Percentiles rank a stretch among this genome's conserved stretches.
phyloP scores from a whole-genome alignment of 2,329 filamentous ascomycete genomes.

The Beauveria brongniartii region DNA sequence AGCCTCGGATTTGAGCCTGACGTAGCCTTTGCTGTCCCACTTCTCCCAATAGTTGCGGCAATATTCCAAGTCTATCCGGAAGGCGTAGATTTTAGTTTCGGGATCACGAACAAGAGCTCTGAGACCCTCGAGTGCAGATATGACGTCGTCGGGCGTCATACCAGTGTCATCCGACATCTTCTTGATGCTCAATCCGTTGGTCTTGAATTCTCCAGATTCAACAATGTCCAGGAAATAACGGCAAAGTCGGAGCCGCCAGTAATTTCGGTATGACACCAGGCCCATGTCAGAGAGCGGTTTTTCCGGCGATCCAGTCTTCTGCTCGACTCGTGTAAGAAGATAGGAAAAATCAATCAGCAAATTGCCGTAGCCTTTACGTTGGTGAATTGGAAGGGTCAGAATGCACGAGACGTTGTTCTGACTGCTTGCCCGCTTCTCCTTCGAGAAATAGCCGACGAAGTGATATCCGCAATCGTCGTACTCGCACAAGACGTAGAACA shows the following conservation, averaged over 20 bases:
- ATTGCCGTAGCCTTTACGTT: conserved; percentile 94
- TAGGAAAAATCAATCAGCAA: conserved; percentile 98
- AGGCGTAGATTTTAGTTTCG: conserved; percentile 77
- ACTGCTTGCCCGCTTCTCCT: conserved; percentile 90
- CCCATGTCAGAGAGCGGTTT: conserved; percentile 98
- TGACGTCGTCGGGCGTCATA: conserved; percentile 92
- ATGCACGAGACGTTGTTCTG: conserved; percentile 98
- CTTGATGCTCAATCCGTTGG: conserved; percentile 49
- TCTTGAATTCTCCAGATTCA: conserved; percentile 23
- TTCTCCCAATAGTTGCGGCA: conserved; percentile 82
- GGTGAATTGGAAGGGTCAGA: conserved; percentile 88
- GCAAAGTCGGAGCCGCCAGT: conserved; percentile 87
- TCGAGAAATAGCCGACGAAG: conserved; percentile 98
- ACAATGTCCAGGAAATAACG: conserved; percentile 61
- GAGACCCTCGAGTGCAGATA: conserved; percentile 84
- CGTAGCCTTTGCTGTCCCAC: conserved; percentile 83
- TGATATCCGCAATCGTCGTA: conserved; percentile 88
- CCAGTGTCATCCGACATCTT: conserved; percentile 82
- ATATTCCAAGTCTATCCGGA: conserved; percentile 77
- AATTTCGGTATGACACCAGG: conserved; percentile 91
- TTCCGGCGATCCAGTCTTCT: conserved; percentile 90
- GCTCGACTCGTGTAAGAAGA: conserved; percentile 83
- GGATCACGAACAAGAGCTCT: conserved; percentile 86
- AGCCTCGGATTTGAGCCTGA: conserved; percentile 69
- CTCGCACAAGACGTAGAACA: conserved; percentile 96